Base-by-base conservation (phyloP, 805 yeast genomes). In the Nakazawaea ambrosiae region DNA sequence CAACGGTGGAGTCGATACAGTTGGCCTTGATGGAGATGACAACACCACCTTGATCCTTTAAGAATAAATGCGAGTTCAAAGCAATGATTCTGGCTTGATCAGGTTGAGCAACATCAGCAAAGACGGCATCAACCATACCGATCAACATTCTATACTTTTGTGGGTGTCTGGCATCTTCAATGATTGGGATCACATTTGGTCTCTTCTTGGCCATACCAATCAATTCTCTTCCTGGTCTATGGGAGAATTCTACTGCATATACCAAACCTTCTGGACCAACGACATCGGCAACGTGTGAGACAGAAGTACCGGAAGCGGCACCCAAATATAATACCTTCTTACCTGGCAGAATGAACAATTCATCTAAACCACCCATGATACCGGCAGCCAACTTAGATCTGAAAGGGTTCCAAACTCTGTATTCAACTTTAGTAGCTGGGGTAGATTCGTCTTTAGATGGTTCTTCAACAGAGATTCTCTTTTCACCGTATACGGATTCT, bases 21-120 rank as follows among this genome's bases (percentile, higher is more conserved):
- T 92, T 92, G 56, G 98, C 98, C 79, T 92, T 92, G 70, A 92
- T 92, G 57, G 97, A 90, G 60, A 92, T 92, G 49, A 92, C 92
- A 50, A 92, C 98, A 62, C 96, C 95, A 69, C 98, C 98, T 68
- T 82, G 88, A 66, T 92, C 97, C 68, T 92, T 92, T 63, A 92
- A 77, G 83, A 92, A 92, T 77, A 90, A 74, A 68, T 92, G 98
- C 41, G 97, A 81, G 78, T 92, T 92, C 63, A 92, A 79, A 37
- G 97, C 98, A 64, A 92, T 90, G 62, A 92, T 92, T 83, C 98
- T 94, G 53, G 98, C 98, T 74, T 92, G 98, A 71, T 92, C 98
- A 31, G 98, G 98, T 74, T 92, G 98, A 50, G 98, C 98, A 63
- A 92, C 98, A 75, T 92, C 98, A 46, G 98, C 98, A 60, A 92